Evolutionary conservation across 78 protist genomes (phyloP).

Genomic region (Dictyostelium brefeldianum): DNA sequence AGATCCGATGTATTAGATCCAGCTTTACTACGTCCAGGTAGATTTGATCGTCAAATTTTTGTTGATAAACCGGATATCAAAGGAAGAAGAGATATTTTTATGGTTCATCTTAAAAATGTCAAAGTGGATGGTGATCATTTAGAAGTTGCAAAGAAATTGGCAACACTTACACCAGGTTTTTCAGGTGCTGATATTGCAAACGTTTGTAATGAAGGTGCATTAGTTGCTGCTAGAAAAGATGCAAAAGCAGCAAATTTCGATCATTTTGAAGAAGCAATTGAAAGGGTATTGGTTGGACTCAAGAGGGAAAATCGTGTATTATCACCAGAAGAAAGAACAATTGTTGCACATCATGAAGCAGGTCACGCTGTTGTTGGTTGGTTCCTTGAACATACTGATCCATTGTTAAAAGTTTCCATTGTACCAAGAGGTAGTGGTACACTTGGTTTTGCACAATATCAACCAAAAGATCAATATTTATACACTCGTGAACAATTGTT

Average conservation of each 20-base stretch:
- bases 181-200: slow-evolving; percentile 98
- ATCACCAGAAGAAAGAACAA: slow-evolving; percentile 86
- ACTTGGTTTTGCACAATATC: slow-evolving; percentile 97
- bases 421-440: slow-evolving; percentile 97
- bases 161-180: slow-evolving; percentile 92
- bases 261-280: slow-evolving; percentile 95
- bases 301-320: slow-evolving; percentile 88
- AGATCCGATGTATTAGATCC: slow-evolving; percentile 93
- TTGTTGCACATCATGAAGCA: slow-evolving; percentile 99
- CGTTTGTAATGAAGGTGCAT: slow-evolving; percentile 97
- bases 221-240: slow-evolving; percentile 89
- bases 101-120: slow-evolving; percentile 90
- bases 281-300: slow-evolving; percentile 93
- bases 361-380: slow-evolving; percentile 99
- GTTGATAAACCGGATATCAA: slow-evolving; percentile 93
- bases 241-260: slow-evolving; percentile 61
- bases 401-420: slow-evolving; percentile 97
- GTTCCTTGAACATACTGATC: slow-evolving; percentile 97
- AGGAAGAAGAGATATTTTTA: slow-evolving; percentile 93
- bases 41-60: slow-evolving; percentile 96
- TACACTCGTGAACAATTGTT: slow-evolving; percentile 88
- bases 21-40: slow-evolving; percentile 98
- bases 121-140: slow-evolving; percentile 70
- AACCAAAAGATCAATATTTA: slow-evolving; percentile 94
- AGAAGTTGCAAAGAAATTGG: slow-evolving; percentile 70